Conservation (phyloP, 139 green algal species). For the Desmodesmus armatus region DNA sequence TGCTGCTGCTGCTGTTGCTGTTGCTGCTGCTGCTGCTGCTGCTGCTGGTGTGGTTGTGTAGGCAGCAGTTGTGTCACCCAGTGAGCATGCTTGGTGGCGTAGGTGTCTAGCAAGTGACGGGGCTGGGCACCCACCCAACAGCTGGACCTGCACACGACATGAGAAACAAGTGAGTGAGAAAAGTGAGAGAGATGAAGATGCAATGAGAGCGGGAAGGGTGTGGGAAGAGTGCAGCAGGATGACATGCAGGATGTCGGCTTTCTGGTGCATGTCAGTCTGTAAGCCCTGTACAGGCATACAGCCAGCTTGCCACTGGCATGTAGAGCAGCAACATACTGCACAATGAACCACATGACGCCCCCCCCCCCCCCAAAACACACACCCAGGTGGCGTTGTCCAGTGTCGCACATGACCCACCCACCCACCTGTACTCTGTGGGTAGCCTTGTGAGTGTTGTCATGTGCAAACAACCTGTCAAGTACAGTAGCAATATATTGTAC, state of each 20-base stretch:
- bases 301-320: no score
- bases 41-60: not conserved
- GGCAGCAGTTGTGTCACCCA: conserved; percentile 1
- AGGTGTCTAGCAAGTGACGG: not conserved
- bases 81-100: not conserved
- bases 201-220: no score
- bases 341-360: no score
- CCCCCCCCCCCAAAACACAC: no score
- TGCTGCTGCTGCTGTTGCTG: not conserved
- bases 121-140: conserved; percentile 7
- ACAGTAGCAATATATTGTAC: no score
- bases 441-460: conserved; percentile 19
- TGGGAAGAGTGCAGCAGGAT: not conserved
- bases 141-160: not conserved
- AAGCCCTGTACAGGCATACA: no score
- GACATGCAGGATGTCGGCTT: not conserved
- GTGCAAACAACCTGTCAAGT: no score
- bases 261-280: no score
- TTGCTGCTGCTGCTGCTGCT: not conserved
- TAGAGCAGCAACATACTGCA: no score
- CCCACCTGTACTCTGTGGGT: conserved; percentile 15
- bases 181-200: not conserved
- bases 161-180: no score
- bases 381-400: no score
- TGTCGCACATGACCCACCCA: no score